Evolutionary conservation across 2,329 filamentous ascomycete species (phyloP), one percentile per base, ranked within the genome.

Genomic region (Fusarium luffae): DNA sequence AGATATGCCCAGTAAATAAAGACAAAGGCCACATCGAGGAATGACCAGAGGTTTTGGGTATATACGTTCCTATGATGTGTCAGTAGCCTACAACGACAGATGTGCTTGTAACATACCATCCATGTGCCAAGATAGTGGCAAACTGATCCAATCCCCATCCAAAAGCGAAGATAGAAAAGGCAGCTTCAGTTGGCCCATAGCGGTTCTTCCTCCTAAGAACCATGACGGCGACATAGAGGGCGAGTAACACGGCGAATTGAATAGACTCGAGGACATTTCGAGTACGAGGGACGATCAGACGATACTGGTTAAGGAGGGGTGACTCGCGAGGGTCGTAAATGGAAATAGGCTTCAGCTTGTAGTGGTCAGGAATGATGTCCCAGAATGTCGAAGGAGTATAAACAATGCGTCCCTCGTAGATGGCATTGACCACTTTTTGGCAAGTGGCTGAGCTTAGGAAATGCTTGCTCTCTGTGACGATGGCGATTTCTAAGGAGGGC

Each of bases 41-140:
- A 96, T 0, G 92, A 93, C 93, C 93, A 97, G 5, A 97, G 82
- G 72, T 96, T 95, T 77, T 97, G 92, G 0, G 93, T 94, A 75
- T 96, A 94, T 2, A 96, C 93, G 61, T 89, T 88, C 92, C 92
- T 88, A 49, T 37, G 21, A 56, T 55, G 28, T 48, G 43, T 66
- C 30, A 70, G 52, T 48, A 40, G 28, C 18, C 11, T 30, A 13
- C 3, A 16, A 48, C 12, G 18, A 11, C 25, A 18, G 16, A 12
- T 30, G 18, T 28, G 14, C 34, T n/a, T 6, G 21, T 12, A 27
- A 40, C 54, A 76, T 75, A 86, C 87, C 86, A 89, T 49, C 87
- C 88, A 76, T 96, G 93, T 69, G 93, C 92, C 18, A 93, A 78
- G 28, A 94, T 90, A 1, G 92, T 93, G 3, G 91, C 90, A 74